These are phyloP conservation scores for Heliamphora pulchella DNA, from an alignment of 179 eudicot genomes.

Conservation along the genomic window DNA sequence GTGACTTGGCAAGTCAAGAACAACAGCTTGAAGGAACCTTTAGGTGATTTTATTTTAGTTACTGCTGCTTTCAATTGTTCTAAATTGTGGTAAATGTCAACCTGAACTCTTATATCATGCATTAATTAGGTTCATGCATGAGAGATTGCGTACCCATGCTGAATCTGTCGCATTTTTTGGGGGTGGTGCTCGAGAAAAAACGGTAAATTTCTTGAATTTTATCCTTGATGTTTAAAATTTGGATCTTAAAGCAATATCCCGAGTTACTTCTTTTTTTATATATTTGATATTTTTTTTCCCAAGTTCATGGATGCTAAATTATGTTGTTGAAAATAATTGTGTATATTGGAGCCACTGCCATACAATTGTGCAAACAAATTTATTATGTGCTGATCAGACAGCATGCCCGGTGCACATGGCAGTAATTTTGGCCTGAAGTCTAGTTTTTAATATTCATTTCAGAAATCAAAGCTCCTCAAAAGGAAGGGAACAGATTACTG, in stretches of 20 bases:
- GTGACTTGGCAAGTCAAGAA: constrained; percentile 77
- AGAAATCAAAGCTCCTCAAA: background rate
- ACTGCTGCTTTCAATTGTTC: constrained; percentile 1
- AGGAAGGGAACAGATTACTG: background rate
- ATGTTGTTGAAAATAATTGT: background rate
- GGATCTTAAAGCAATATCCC: background rate
- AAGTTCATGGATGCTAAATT: background rate
- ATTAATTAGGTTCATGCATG: constrained; percentile 80
- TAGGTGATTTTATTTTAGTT: constrained; percentile 40
- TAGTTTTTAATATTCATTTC: background rate
- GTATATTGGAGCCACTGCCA: background rate
- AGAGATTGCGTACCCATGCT: constrained; percentile 94
- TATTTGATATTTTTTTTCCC: background rate
- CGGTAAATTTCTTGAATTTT: constrained; percentile 35
- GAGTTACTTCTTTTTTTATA: background rate
- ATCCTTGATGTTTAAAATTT: background rate
- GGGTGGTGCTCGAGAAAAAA: constrained; percentile 89
- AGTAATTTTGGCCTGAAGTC: background rate
- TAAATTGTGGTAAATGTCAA: background rate
- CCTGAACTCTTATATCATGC: constrained; percentile 15
- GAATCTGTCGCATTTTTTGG: constrained; percentile 98
- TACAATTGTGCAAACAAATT: background rate
- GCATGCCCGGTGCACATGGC: background rate
- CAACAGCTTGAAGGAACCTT: constrained; percentile 94
- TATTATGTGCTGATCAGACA: background rate